Evolutionary conservation across 345 rosid species (phyloP).

Genomic region (Citrus mangshanensis): DNA sequence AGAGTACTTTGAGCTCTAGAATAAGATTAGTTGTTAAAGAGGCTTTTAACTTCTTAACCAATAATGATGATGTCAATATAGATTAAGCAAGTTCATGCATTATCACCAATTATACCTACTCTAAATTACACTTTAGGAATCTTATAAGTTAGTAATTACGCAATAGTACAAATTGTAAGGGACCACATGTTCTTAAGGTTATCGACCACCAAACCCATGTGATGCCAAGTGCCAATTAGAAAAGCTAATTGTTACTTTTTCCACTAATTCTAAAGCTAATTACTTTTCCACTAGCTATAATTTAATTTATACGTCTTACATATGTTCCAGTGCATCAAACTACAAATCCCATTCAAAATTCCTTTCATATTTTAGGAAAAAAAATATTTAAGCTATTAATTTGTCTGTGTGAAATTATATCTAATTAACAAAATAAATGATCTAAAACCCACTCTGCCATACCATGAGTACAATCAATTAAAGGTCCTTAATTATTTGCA

Average conservation of each 20-base stretch:
- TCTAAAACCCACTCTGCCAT: no score
- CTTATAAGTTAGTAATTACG: not conserved
- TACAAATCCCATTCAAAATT: not conserved
- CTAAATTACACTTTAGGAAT: not conserved
- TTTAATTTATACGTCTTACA: not conserved
- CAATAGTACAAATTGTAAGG: not conserved
- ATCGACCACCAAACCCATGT: constrained; percentile 20
- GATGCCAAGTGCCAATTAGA: constrained; percentile 20
- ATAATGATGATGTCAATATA: not conserved
- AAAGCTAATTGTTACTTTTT: constrained; percentile 7
- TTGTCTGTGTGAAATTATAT: no score
- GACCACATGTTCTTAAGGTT: constrained; percentile 3
- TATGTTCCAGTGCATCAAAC: not conserved
- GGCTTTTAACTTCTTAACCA: not conserved
- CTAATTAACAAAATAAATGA: not conserved
- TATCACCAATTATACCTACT: not conserved
- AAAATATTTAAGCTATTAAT: no score
- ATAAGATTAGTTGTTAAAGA: not conserved
- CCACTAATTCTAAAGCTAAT: constrained; percentile 14
- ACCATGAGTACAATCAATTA: no score
- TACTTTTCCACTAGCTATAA: constrained; percentile 1
- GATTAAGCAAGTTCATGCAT: not conserved
- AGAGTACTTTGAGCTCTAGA: not conserved
- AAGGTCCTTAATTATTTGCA: no score
- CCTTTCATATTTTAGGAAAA: not conserved